Percentiles rank a stretch among this genome's conserved stretches.
Conservation (phyloP, 257 asterid genomes). For the Capsicum chinense region DNA sequence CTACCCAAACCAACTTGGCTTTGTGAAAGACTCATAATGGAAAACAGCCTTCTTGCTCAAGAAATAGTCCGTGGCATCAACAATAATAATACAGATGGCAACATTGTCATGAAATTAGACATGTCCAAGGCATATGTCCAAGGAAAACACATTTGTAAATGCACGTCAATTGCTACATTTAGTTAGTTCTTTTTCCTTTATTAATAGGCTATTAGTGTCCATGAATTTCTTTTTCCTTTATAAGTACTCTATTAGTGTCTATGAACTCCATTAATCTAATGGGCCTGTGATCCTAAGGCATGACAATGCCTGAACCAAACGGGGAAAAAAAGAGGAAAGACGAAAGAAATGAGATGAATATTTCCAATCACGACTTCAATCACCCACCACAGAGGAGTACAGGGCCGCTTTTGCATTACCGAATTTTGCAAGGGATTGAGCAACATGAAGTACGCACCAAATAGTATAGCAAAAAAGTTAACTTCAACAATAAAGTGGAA, state of each 20-base stretch:
- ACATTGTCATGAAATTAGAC: too few relatives aligned
- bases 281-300: background rate
- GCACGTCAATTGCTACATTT: slow-evolving; percentile 1
- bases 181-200: background rate
- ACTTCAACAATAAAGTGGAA: slow-evolving; percentile 26
- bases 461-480: background rate
- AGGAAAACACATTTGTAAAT: slow-evolving; percentile 17
- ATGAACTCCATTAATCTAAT: background rate
- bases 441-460: background rate
- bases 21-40: too few relatives aligned
- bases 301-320: background rate
- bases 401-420: background rate
- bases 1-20: too few relatives aligned
- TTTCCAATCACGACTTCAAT: background rate
- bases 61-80: too few relatives aligned
- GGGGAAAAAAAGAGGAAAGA: background rate
- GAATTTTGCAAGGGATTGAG: background rate
- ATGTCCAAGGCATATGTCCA: background rate
- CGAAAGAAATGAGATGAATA: background rate
- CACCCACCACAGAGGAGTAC: slow-evolving; percentile 18
- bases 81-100: too few relatives aligned
- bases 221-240: background rate
- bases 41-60: too few relatives aligned
- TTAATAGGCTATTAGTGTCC: background rate
- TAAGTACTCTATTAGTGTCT: background rate